Conservation (phyloP, 352 stramenopile genomes). For the Phytophthora ramorum region DNA sequence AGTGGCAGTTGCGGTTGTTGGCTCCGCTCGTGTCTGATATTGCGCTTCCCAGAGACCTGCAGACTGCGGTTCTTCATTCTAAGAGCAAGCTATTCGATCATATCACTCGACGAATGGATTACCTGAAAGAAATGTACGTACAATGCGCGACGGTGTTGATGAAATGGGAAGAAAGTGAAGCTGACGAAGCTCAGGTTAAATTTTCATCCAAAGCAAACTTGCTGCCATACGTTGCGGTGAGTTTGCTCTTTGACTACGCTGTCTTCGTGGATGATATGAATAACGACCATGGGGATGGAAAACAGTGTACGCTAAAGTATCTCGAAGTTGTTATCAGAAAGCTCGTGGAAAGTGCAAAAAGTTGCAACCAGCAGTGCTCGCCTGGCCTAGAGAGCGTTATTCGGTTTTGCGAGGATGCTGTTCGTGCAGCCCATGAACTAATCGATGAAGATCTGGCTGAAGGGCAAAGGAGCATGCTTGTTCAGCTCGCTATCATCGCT, state of each 20-base stretch:
- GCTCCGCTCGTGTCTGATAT: constrained; percentile 36
- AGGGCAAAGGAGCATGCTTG: constrained; percentile 27
- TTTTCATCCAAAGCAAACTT: constrained; percentile 46
- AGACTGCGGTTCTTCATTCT: constrained; percentile 45
- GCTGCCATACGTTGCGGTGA: constrained; percentile 48
- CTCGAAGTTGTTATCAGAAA: constrained; percentile 28
- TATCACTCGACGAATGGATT: constrained; percentile 35
- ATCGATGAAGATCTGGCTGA: not conserved
- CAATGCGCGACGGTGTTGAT: constrained; percentile 35
- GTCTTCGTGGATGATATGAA: constrained; percentile 35
- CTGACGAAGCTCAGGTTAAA: constrained; percentile 31
- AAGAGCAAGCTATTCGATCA: constrained; percentile 53
- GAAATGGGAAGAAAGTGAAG: constrained; percentile 29
- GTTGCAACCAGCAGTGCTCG: not conserved
- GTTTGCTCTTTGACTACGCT: constrained; percentile 52
- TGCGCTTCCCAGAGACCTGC: constrained; percentile 30
- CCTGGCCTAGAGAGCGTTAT: constrained; percentile 17
- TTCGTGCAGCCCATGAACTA: constrained; percentile 23
- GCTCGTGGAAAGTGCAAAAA: constrained; percentile 18
- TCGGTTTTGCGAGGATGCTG: constrained; percentile 30
- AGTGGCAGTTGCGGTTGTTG: constrained; percentile 60
- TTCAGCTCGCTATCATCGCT: constrained; percentile 28
- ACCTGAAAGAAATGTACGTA: constrained; percentile 27
- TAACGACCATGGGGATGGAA: constrained; percentile 16
- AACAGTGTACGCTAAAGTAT: constrained; percentile 5